Percentiles rank a stretch among this genome's conserved stretches.
phyloP scores from a whole-genome alignment of 2,329 filamentous ascomycete genomes.

The Trichoderma endophyticum region DNA sequence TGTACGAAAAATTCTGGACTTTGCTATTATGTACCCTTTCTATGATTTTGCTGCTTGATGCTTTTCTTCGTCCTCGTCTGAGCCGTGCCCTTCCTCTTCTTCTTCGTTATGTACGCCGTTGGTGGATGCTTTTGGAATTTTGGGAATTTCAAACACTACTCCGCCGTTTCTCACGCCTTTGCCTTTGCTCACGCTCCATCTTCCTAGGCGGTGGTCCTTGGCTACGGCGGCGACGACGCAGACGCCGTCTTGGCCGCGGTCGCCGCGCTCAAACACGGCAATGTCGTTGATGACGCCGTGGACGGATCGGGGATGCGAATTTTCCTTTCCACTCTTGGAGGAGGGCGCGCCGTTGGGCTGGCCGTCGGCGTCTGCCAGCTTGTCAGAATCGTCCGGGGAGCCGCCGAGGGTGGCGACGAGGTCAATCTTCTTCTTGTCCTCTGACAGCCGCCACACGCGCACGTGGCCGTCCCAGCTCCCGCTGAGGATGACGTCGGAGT shows the following conservation, averaged over 20 bases:
- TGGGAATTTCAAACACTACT: conserved; percentile 80
- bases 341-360: conserved; percentile 7
- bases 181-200: conserved; percentile 64
- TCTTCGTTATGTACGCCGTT: conserved; percentile 35
- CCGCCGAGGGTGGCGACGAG: conserved; percentile 62
- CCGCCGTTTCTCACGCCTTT: conserved; percentile 71
- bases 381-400: neutral
- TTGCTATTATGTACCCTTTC: conserved; percentile 20
- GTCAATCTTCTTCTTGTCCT: conserved; percentile 78
- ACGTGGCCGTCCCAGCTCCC: conserved; percentile 90
- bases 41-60: neutral
- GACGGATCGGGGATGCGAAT: conserved; percentile 38
- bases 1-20: conserved; percentile 23
- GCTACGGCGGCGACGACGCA: conserved; percentile 84
- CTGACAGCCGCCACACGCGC: conserved; percentile 77
- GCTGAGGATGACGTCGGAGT: conserved; percentile 83
- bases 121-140: conserved; percentile 33
- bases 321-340: conserved; percentile 27
- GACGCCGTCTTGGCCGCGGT: conserved; percentile 70
- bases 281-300: conserved; percentile 86
- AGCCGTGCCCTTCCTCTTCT: conserved; percentile 18
- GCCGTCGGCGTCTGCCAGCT: neutral
- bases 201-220: conserved; percentile 79
- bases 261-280: conserved; percentile 79
- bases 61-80: conserved; percentile 16